Percentiles rank a stretch among this genome's conserved stretches.
These are phyloP conservation scores for Draba incana DNA, from an alignment of 345 rosid species.

Conservation along the genomic window DNA sequence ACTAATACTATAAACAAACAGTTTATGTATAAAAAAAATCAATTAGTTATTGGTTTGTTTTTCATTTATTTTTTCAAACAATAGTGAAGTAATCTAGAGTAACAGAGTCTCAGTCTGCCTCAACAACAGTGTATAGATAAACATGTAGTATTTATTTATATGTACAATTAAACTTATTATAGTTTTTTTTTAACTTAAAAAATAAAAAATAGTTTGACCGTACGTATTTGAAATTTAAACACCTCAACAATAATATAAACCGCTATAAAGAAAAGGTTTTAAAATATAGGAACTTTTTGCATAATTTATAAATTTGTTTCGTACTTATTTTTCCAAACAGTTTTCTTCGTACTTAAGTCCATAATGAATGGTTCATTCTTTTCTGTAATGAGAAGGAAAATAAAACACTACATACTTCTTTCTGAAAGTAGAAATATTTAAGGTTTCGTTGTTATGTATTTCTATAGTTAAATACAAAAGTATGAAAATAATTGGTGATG, in stretches of 20 bases:
- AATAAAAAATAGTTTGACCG: too few species aligned
- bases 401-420: neutral
- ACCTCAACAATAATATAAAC: too few species aligned
- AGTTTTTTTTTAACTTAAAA: too few species aligned
- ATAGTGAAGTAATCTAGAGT: constrained; percentile 3
- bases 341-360: constrained; percentile 7
- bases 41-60: constrained; percentile 15
- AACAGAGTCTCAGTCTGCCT: constrained; percentile 13
- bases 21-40: too few species aligned
- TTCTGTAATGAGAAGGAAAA: neutral
- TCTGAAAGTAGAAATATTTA: constrained; percentile 39
- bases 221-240: too few species aligned
- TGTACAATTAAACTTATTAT: neutral
- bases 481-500: neutral
- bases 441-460: constrained; percentile 19
- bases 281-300: neutral
- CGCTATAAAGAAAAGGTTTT: neutral
- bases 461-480: constrained; percentile 18
- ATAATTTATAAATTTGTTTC: neutral
- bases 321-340: neutral
- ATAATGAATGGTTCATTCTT: neutral
- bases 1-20: neutral
- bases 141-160: constrained; percentile 25
- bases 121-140: constrained; percentile 36
- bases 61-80: constrained; percentile 15